These are phyloP conservation scores for Termitomyces sp. DNA, from an alignment of 768 basidiomycete genomes.

Conservation along the genomic window DNA sequence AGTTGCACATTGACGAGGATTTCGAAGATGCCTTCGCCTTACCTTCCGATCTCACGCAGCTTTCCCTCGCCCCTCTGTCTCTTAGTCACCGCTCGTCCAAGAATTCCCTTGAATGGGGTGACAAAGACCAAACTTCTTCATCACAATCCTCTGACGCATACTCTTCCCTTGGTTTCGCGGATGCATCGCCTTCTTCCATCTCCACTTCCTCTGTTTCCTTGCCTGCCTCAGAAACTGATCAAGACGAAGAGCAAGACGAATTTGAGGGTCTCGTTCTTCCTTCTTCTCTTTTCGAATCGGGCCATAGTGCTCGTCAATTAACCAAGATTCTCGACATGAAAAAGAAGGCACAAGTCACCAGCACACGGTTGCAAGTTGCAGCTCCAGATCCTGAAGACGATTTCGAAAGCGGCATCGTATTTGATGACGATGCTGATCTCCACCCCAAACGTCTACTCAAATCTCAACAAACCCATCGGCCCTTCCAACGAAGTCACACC, in stretches of 20 bases:
- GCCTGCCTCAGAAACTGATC: conserved; percentile 69
- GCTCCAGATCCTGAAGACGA: conserved; percentile 74
- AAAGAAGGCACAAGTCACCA: conserved; percentile 42
- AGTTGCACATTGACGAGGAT: conserved; percentile 61
- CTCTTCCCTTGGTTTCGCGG: conserved; percentile 71
- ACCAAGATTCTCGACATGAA: conserved; percentile 49
- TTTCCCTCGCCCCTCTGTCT: conserved; percentile 76
- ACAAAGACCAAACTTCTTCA: conserved; percentile 76
- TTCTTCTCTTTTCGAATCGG: conserved; percentile 67
- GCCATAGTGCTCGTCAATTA: conserved; percentile 47
- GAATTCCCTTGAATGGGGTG: conserved; percentile 80
- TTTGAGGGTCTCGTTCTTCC: conserved; percentile 82
- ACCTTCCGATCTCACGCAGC: conserved; percentile 72
- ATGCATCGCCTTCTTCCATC: conserved; percentile 65
- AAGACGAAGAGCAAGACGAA: conserved; percentile 65
- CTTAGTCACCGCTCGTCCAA: conserved; percentile 77
- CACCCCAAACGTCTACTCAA: conserved; percentile 70
- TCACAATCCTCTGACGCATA: conserved; percentile 88
- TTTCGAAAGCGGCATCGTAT: conserved; percentile 79
- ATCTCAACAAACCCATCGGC: conserved; percentile 35
- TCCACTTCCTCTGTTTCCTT: conserved; percentile 61
- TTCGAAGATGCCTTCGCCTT: conserved; percentile 81
- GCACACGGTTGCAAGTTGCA: conserved; percentile 37
- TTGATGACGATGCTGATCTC: conserved; percentile 78
- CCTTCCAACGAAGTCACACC: conserved; percentile 51